Evolutionary conservation across 2,329 filamentous ascomycete species (phyloP), one percentile per base, ranked within the genome.

Genomic region (Hirsutella rhossiliensis): DNA sequence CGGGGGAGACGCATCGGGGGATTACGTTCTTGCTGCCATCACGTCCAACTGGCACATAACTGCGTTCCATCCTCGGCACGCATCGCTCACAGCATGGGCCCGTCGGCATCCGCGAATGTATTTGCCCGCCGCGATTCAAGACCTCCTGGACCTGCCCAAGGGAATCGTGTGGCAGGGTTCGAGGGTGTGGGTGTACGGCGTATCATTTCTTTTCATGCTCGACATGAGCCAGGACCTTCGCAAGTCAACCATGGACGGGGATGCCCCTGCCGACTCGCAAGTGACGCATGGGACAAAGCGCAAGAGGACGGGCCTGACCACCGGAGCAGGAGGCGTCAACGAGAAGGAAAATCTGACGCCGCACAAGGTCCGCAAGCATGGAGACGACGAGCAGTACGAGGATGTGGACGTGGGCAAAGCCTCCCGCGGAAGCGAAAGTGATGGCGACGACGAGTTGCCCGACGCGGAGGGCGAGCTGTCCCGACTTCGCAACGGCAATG

Each of bases 181-280:
- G 27, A 76, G 90, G 13, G 64, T 90, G 8, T 97, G 90, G 87
- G 66, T 97, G 18, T 96, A 94, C 56, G 89, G 90, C 7, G 76
- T 79, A 36, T 81, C 77, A 1, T 97, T 88, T 74, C 63, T 98
- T 20, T 88, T 86, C 66, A 97, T 97, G 89, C 78, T 98, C 47
- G 88, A 97, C 60, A 67, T 94, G 28, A 76, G 76, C 18, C 75
- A 76, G 54, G 83, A 95, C 59, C 73, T 92, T 27, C 5, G 23
- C n/a, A 54, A 57, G 32, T 50, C 56, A 1, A 46, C 51, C 1
- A 51, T 50, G 1, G 54, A 60, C 15, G 50, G 56, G n/a, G 59
- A 63, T 30, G 48, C 62, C 60, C 47, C 62, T 62, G 49, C 52
- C 50, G 46, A 54, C 45, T 18, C 48, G 13, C 48, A 37, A 43